Conservation (phyloP, 75 land plant genomes). For the Picea glauca region DNA sequence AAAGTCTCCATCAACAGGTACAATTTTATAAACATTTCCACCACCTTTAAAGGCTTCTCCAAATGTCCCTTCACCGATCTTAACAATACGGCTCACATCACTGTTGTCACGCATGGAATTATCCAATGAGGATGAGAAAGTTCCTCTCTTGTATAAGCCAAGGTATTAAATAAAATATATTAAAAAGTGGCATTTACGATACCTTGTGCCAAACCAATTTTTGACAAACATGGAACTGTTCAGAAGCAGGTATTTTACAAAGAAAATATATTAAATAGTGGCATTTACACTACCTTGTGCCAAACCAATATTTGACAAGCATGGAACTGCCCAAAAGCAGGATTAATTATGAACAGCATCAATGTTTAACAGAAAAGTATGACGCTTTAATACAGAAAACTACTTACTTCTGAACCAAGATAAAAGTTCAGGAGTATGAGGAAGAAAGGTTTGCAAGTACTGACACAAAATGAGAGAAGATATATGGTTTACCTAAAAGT, state of each 20-base stretch:
- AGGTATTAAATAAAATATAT: background rate
- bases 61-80: conserved; percentile 96
- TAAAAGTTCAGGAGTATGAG: no score
- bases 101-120: conserved; percentile 15
- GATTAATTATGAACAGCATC: background rate
- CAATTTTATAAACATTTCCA: conserved; percentile 77
- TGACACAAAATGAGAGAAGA: background rate
- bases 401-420: background rate
- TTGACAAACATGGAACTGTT: no score
- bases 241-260: background rate
- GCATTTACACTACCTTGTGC: background rate
- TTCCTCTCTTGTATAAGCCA: background rate
- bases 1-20: conserved; percentile 89
- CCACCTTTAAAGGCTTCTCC: conserved; percentile 94
- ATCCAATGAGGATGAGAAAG: background rate
- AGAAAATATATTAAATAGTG: no score
- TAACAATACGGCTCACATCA: conserved; percentile 45
- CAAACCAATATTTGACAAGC: background rate
- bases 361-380: background rate
- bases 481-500: background rate
- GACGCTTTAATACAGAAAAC: background rate
- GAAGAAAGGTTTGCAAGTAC: background rate
- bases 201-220: no score
- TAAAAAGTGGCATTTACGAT: background rate
- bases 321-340: background rate